Conservation (phyloP, 2,329 filamentous ascomycete genomes). For the Fusarium sororula region DNA sequence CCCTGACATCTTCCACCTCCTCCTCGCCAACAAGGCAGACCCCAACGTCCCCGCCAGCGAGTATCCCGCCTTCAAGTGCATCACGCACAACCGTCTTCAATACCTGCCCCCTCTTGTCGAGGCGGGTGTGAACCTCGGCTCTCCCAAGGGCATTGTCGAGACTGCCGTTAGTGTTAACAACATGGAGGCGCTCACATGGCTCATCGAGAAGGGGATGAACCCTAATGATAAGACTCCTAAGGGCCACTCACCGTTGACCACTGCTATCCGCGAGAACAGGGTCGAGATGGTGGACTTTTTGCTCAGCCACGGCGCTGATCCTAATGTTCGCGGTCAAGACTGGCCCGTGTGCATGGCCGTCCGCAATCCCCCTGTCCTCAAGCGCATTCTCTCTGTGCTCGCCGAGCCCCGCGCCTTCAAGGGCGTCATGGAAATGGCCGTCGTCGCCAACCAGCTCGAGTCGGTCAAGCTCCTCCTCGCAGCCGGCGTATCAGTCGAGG, state of each 20-base stretch:
- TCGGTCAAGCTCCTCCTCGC: slow-evolving; percentile 71
- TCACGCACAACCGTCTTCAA: slow-evolving; percentile 71
- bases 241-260: slow-evolving; percentile 70
- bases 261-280: slow-evolving; percentile 69
- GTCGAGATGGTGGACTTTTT: slow-evolving; percentile 68
- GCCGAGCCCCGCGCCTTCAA: slow-evolving; percentile 69
- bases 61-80: slow-evolving; percentile 74
- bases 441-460: slow-evolving; percentile 72
- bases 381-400: slow-evolving; percentile 65
- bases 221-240: slow-evolving; percentile 67
- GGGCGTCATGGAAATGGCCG: slow-evolving; percentile 74
- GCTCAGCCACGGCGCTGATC: slow-evolving; percentile 67
- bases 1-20: slow-evolving; percentile 67
- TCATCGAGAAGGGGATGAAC: slow-evolving; percentile 67
- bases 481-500: slow-evolving; percentile 73
- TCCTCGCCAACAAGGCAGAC: slow-evolving; percentile 66
- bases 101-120: slow-evolving; percentile 67
- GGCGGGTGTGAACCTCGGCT: slow-evolving; percentile 67
- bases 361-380: slow-evolving; percentile 66
- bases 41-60: slow-evolving; percentile 71
- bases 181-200: slow-evolving; percentile 66
- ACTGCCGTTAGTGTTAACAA: slow-evolving; percentile 70
- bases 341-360: slow-evolving; percentile 79
- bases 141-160: slow-evolving; percentile 72
- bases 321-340: slow-evolving; percentile 70